These are phyloP conservation scores for Myxozyma udenii DNA, from an alignment of 805 yeast species.

Conservation along the genomic window DNA sequence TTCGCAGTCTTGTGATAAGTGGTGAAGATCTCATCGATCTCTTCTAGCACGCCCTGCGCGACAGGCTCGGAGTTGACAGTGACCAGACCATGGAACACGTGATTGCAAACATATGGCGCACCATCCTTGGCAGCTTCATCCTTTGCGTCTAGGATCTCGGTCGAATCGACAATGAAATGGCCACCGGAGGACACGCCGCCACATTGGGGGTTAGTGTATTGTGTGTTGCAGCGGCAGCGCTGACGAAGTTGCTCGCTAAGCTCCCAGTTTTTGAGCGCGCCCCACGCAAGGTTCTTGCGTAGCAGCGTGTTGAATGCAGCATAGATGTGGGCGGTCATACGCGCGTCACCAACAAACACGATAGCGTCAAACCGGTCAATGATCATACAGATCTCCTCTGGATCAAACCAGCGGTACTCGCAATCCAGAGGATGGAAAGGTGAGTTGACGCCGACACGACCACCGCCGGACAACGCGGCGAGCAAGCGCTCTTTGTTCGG, in stretches of 20 bases:
- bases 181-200: conserved; percentile 23
- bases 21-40: conserved; percentile 25
- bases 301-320: conserved; percentile 29
- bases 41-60: conserved; percentile 19
- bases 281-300: conserved; percentile 29
- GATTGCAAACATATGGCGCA: conserved; percentile 29
- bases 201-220: conserved; percentile 29
- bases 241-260: conserved; percentile 26
- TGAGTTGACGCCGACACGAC: conserved; percentile 24
- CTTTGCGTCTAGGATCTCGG: conserved; percentile 29
- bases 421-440: conserved; percentile 21
- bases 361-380: conserved; percentile 29
- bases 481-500: conserved; percentile 13
- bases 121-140: conserved; percentile 21
- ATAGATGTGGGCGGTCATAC: conserved; percentile 25
- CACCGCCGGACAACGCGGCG: conserved; percentile 22
- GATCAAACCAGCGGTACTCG: conserved; percentile 29
- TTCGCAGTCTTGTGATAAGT: conserved; percentile 30
- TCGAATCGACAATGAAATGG: conserved; percentile 27
- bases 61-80: conserved; percentile 25
- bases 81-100: conserved; percentile 28
- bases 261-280: conserved; percentile 29
- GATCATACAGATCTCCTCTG: conserved; percentile 30
- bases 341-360: conserved; percentile 26
- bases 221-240: conserved; percentile 29